A percentile compares a stretch with the other conserved stretches of the same genome.
These are phyloP conservation scores for Phytophthora melonis DNA, from an alignment of 352 stramenopile species.

Conservation along the genomic window DNA sequence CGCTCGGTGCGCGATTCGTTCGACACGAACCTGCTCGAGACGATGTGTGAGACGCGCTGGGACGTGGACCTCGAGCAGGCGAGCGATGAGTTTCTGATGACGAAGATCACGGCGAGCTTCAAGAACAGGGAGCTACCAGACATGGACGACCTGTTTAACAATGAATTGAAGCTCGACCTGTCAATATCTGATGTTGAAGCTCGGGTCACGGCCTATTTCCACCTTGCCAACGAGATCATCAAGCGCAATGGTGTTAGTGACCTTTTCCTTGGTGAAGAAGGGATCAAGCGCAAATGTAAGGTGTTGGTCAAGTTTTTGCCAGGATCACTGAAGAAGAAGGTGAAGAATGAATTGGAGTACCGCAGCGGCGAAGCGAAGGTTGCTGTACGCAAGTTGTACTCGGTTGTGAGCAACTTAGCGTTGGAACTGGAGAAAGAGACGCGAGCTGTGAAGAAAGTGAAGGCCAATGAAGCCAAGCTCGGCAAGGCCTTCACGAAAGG, in stretches of 20 bases:
- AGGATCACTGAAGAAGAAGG: neutral
- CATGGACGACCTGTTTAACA: slow-evolving; percentile 9
- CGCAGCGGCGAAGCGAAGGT: neutral
- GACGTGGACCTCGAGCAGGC: slow-evolving; percentile 14
- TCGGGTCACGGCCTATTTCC: slow-evolving; percentile 15
- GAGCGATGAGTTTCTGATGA: slow-evolving; percentile 22
- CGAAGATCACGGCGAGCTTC: slow-evolving; percentile 19
- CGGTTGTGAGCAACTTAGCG: neutral
- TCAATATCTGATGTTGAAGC: slow-evolving; percentile 16
- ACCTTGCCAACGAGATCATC: slow-evolving; percentile 24
- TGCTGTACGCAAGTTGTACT: neutral
- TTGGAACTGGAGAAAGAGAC: neutral
- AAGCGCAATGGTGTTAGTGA: slow-evolving; percentile 16
- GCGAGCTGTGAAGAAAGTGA: slow-evolving; percentile 2
- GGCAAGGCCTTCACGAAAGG: neutral
- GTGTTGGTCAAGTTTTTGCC: neutral
- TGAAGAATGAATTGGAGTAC: neutral
- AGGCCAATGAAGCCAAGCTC: neutral
- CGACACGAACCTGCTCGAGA: slow-evolving; percentile 18
- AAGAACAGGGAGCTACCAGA: slow-evolving; percentile 20
- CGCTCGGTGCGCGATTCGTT: slow-evolving; percentile 11
- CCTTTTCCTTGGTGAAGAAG: neutral
- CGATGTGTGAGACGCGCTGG: slow-evolving; percentile 17
- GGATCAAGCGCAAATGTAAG: neutral
- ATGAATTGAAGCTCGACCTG: slow-evolving; percentile 12